A percentile compares a stretch with the other conserved stretches of the same genome.
phyloP scores from a whole-genome alignment of 2,329 filamentous ascomycete genomes.

The Incumbomyces delicatus region DNA sequence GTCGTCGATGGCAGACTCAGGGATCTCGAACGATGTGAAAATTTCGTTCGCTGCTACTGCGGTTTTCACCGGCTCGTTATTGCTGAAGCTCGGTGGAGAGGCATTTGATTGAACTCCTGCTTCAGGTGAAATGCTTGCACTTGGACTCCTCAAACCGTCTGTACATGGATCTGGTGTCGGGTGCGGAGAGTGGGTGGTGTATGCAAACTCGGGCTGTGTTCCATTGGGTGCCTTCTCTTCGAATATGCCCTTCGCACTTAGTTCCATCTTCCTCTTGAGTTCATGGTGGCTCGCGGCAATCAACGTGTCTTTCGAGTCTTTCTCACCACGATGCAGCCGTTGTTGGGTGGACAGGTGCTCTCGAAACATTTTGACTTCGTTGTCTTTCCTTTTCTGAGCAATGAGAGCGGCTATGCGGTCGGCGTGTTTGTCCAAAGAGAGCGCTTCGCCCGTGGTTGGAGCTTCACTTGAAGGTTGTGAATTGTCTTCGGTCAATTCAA shows the following conservation, averaged over 20 bases:
- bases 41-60: neutral
- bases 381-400: conserved; percentile 6
- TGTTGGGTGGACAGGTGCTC: conserved; percentile 3
- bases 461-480: neutral
- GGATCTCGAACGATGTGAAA: neutral
- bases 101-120: neutral
- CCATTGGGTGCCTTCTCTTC: conserved; percentile 4
- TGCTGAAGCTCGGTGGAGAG: neutral
- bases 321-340: conserved; percentile 2
- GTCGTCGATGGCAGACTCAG: neutral
- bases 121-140: neutral
- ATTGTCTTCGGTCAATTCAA: neutral
- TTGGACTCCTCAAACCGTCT: too few relatives aligned
- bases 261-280: conserved; percentile 6
- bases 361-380: conserved; percentile 4
- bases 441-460: neutral
- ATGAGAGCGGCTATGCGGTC: conserved; percentile 8
- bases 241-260: conserved; percentile 7
- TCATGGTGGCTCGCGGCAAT: conserved; percentile 6
- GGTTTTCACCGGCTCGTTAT: neutral
- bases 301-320: neutral
- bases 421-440: conserved; percentile 6
- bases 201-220: neutral
- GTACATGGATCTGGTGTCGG: too few relatives aligned
- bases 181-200: too few relatives aligned